A percentile compares a stretch with the other conserved stretches of the same genome.
phyloP scores from a whole-genome alignment of 148 eudicot species.

The Vaccinium corymbosum region DNA sequence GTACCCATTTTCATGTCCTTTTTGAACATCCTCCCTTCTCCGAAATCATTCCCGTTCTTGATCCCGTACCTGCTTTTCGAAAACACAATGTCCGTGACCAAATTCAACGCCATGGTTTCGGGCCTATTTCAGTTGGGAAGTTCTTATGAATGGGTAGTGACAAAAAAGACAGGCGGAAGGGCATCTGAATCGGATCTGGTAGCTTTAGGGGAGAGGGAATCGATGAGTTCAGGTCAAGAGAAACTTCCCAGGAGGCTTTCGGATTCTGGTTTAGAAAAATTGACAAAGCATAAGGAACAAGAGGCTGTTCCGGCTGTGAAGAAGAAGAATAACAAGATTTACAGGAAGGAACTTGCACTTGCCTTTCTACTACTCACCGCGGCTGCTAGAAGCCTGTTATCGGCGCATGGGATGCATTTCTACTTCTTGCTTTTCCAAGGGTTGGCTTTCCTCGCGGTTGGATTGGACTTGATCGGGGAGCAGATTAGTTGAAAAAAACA shows the following conservation, averaged over 20 bases:
- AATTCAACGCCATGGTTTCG: slow-evolving; percentile 66
- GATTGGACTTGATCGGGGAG: slow-evolving; percentile 65
- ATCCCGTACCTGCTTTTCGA: slow-evolving; percentile 65
- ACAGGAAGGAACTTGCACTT: slow-evolving; percentile 55
- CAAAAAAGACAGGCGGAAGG: slow-evolving; percentile 55
- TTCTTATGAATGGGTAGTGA: slow-evolving; percentile 70
- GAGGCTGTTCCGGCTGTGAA: slow-evolving; percentile 10
- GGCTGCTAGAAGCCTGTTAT: slow-evolving; percentile 55
- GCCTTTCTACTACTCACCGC: slow-evolving; percentile 61
- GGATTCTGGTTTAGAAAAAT: slow-evolving; percentile 50
- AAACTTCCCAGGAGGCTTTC: slow-evolving; percentile 35
- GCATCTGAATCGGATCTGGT: slow-evolving; percentile 56
- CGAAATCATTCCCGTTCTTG: slow-evolving; percentile 59
- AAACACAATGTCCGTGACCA: slow-evolving; percentile 73
- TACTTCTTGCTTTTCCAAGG: slow-evolving; percentile 68
- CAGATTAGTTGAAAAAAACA: slow-evolving; percentile 39
- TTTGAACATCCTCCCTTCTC: slow-evolving; percentile 50
- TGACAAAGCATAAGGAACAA: slow-evolving; percentile 30
- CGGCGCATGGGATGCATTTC: slow-evolving; percentile 63
- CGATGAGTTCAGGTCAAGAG: slow-evolving; percentile 15
- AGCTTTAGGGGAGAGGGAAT: slow-evolving; percentile 51
- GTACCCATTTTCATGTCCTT: slow-evolving; percentile 54
- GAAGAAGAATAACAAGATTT: slow-evolving; percentile 47
- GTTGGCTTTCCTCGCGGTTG: slow-evolving; percentile 51
- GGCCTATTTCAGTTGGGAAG: slow-evolving; percentile 70